phyloP scores from a whole-genome alignment of 352 stramenopile species.

The Phytopythium vexans region DNA sequence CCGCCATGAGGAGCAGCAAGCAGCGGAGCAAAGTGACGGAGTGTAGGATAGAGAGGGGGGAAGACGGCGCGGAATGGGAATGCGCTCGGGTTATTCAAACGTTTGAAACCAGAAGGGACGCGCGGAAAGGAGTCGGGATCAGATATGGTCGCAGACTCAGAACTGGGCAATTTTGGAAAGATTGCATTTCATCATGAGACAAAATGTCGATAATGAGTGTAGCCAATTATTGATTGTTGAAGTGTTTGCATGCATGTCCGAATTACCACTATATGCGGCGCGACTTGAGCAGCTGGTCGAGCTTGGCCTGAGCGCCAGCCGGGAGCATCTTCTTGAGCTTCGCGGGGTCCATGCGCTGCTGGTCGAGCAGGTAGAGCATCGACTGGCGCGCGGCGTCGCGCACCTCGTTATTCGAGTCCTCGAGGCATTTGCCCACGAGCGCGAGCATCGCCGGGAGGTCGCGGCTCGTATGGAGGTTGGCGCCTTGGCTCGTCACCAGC shows the following conservation, averaged over 20 bases:
- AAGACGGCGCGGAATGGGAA: no score
- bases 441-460: slow-evolving; percentile 21
- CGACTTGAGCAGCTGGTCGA: slow-evolving; percentile 31
- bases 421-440: slow-evolving; percentile 57
- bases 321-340: slow-evolving; percentile 59
- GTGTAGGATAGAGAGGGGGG: no score
- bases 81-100: slow-evolving; percentile 16
- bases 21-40: no score
- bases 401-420: slow-evolving; percentile 78
- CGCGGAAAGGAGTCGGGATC: no score
- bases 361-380: slow-evolving; percentile 40
- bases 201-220: background rate
- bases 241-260: no score
- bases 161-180: no score
- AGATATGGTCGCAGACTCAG: no score
- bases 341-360: slow-evolving; percentile 34
- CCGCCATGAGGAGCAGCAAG: no score
- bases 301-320: slow-evolving; percentile 29
- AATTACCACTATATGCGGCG: no score
- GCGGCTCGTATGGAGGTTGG: background rate
- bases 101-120: slow-evolving; percentile 10
- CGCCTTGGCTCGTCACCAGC: slow-evolving; percentile 32
- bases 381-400: slow-evolving; percentile 63
- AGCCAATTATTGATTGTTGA: background rate
- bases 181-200: background rate